phyloP scores from a whole-genome alignment of 2,329 filamentous ascomycete species.

The Hypoxylon sp. region DNA sequence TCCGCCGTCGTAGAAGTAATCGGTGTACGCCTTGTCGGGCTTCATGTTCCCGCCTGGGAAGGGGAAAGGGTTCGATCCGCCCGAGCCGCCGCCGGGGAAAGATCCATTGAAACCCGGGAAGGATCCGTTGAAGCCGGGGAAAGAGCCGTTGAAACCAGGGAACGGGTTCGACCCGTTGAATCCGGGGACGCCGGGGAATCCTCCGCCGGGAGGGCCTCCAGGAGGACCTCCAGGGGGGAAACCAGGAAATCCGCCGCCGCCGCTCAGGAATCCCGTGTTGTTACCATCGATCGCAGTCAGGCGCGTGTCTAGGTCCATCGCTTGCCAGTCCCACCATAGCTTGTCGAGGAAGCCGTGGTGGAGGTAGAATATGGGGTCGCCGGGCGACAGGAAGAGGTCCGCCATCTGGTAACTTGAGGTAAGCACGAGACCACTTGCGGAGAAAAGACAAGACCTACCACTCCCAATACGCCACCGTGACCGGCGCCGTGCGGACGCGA shows the following conservation, averaged over 20 bases:
- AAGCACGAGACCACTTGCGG: too few relatives aligned
- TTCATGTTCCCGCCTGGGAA: constrained; percentile 17
- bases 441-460: constrained; percentile 20
- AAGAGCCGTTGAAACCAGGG: too few relatives aligned
- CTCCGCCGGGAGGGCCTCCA: constrained; percentile 15
- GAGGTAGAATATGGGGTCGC: constrained; percentile 42
- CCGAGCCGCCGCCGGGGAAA: constrained; percentile 22
- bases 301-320: constrained; percentile 29
- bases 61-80: constrained; percentile 19
- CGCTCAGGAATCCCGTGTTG: constrained; percentile 30
- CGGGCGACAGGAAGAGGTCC: constrained; percentile 34
- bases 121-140: too few relatives aligned
- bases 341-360: constrained; percentile 41
- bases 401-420: constrained; percentile 30
- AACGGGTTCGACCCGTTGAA: constrained; percentile 21
- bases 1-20: constrained; percentile 42
- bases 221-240: too few relatives aligned
- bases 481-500: constrained; percentile 34
- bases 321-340: constrained; percentile 41
- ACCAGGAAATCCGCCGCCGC: not conserved
- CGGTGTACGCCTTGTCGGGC: constrained; percentile 29
- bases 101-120: too few relatives aligned
- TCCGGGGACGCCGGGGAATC: constrained; percentile 24
- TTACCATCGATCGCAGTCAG: constrained; percentile 37
- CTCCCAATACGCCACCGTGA: constrained; percentile 35